Evolutionary conservation across 805 yeast genomes (phyloP).

Genomic region (Sugiyamaella americana): DNA sequence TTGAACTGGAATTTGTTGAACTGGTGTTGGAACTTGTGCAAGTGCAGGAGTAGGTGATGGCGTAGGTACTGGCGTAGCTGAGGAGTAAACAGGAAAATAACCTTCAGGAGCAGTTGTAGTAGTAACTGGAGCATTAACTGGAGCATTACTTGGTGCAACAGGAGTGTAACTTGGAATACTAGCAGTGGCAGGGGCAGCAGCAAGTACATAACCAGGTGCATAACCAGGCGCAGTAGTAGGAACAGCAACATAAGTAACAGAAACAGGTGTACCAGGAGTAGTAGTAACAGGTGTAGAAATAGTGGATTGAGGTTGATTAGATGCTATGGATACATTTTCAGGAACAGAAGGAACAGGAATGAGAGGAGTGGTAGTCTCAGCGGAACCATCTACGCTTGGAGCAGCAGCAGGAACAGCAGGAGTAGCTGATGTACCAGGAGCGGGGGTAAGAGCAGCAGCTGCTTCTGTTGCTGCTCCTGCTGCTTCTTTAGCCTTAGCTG

Average conservation of each 20-base stretch:
- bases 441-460: conserved; percentile 12
- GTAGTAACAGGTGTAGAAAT: not conserved
- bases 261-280: no score
- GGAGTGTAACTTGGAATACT: not conserved
- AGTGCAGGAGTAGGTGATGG: conserved; percentile 1
- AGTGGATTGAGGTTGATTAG: conserved; percentile 2
- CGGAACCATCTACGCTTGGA: conserved; percentile 1
- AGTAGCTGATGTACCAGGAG: conserved; percentile 7
- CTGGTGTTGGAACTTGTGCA: not conserved
- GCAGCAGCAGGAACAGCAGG: conserved; percentile 8
- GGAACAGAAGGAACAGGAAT: conserved; percentile 10
- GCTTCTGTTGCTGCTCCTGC: conserved; percentile 2
- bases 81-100: not conserved
- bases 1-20: not conserved
- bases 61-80: not conserved
- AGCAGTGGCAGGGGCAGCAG: conserved; percentile 6
- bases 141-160: not conserved
- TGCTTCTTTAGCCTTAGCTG: conserved; percentile 5
- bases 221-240: conserved; percentile 6
- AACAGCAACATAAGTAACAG: conserved; percentile 1
- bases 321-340: conserved; percentile 4
- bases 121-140: not conserved
- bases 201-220: conserved; percentile 7
- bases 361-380: not conserved
- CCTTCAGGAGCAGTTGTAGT: not conserved